Base-by-base conservation (phyloP, 371 early-diverging fungal genomes). In the Syncephalis fuscata region DNA sequence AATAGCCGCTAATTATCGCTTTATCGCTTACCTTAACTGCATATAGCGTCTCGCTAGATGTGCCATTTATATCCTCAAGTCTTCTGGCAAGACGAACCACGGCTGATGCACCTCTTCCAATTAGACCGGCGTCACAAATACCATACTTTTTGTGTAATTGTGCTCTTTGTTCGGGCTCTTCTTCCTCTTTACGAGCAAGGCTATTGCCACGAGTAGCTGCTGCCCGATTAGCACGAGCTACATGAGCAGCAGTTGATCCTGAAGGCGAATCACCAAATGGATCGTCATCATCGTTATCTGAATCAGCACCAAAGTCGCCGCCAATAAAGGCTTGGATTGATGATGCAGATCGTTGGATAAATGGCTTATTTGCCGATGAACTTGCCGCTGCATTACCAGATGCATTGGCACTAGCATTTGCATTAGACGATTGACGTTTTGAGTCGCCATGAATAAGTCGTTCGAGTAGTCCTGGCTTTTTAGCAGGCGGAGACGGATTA, bases 61-160 rank as follows among this genome's bases (percentile, higher is more conserved):
- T 58, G 3, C 55, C 22, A 11, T 51, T 42, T 15, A 43, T 19
- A 17, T 48, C n/a, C 48, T 48, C 32, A 48, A 62, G 57, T 55
- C 74, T 69, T 52, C 85, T 87, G 10, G 84, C 85, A 4, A 95
- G 66, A 36, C 85, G 77, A 36, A 94, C 91, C 1, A 91, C 79
- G 0, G 92, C 94, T 14, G 88, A 82, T 0, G 94, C 88, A 22
- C 96, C 96, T 54, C 76, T 71, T 14, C 94, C 96, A 20, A 95
- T 82, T 48, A 68, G 70, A 40, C 80, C 73, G 61, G 69, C 70
- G 41, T 82, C 82, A 48, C 83, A 81, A 32, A 80, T 68, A 20
- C 87, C 85, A 54, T 87, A 87, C 63, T 83, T 85, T 57, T 81
- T 70, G 16, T 8, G 63, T 27, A 39, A 11, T 11, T 36, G 24